These are phyloP conservation scores for Phytophthora foliorum DNA, from an alignment of 352 stramenopile genomes.

Conservation along the genomic window DNA sequence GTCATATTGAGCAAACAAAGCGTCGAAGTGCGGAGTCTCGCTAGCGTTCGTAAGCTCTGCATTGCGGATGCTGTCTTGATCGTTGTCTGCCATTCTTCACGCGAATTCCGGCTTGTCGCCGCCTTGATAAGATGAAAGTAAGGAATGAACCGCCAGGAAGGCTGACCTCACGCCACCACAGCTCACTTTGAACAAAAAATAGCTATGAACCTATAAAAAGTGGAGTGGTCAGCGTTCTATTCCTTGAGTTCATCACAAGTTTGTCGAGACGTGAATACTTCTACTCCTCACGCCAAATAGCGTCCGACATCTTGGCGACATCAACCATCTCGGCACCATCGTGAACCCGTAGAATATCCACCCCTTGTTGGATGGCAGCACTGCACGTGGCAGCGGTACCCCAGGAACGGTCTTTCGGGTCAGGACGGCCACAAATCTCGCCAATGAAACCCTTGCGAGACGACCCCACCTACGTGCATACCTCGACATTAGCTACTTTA, in stretches of 20 bases:
- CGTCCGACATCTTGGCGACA: slow-evolving; percentile 92
- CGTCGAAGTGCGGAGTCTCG: slow-evolving; percentile 76
- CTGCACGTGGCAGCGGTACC: slow-evolving; percentile 94
- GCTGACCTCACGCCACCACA: too few relatives aligned
- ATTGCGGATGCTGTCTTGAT: slow-evolving; percentile 37
- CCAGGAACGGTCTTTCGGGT: slow-evolving; percentile 92
- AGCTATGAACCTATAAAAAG: slow-evolving; percentile 26
- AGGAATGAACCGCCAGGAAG: not conserved
- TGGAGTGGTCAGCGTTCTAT: not conserved
- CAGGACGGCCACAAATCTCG: slow-evolving; percentile 87
- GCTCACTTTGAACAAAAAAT: slow-evolving; percentile 16
- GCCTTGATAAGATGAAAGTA: slow-evolving; percentile 14
- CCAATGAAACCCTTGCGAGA: slow-evolving; percentile 99
- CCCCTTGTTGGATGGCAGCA: slow-evolving; percentile 75
- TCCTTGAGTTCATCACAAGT: slow-evolving; percentile 17
- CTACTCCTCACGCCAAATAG: slow-evolving; percentile 81
- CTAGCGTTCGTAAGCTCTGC: slow-evolving; percentile 43
- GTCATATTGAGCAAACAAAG: slow-evolving; percentile 63
- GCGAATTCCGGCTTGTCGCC: not conserved
- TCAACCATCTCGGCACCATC: slow-evolving; percentile 94
- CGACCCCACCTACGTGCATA: slow-evolving; percentile 77
- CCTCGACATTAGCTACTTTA: not conserved
- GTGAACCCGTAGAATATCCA: slow-evolving; percentile 96
- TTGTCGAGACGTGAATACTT: slow-evolving; percentile 13
- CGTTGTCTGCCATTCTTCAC: slow-evolving; percentile 37